Evolutionary conservation across 1,284 basidiomycete species (phyloP).

Genomic region (Ganoderma lucidum): DNA sequence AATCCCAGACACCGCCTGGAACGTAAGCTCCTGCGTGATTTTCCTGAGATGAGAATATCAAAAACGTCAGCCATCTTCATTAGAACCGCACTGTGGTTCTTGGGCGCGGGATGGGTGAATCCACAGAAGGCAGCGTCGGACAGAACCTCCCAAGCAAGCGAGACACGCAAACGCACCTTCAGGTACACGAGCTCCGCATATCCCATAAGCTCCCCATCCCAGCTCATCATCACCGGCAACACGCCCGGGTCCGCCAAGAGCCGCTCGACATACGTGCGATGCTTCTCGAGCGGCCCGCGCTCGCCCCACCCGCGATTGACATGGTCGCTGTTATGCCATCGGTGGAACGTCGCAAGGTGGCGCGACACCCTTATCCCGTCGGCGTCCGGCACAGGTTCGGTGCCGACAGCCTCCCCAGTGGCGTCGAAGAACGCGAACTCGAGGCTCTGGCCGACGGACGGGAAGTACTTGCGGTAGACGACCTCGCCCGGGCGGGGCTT

Average conservation of each 20-base stretch:
- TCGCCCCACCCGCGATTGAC: slow-evolving; percentile 62
- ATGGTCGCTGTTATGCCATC: slow-evolving; percentile 61
- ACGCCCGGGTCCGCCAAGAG: slow-evolving; percentile 52
- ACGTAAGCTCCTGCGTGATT: slow-evolving; percentile 53
- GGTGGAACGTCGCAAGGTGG: slow-evolving; percentile 57
- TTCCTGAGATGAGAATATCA: slow-evolving; percentile 40
- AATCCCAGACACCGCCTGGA: slow-evolving; percentile 51
- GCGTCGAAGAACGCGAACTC: slow-evolving; percentile 55
- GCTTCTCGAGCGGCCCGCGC: slow-evolving; percentile 55
- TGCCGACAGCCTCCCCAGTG: slow-evolving; percentile 37
- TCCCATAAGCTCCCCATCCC: slow-evolving; percentile 62
- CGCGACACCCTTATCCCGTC: slow-evolving; percentile 35
- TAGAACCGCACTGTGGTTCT: neutral
- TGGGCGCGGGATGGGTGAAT: neutral
- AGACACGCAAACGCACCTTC: slow-evolving; percentile 45
- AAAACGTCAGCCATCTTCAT: neutral
- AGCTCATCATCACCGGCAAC: slow-evolving; percentile 56
- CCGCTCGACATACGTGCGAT: slow-evolving; percentile 52
- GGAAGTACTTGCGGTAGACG: slow-evolving; percentile 58
- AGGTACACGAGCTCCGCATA: slow-evolving; percentile 61
- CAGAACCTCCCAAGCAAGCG: neutral
- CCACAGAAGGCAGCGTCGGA: slow-evolving; percentile 1
- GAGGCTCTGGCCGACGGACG: slow-evolving; percentile 51
- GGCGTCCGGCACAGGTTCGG: slow-evolving; percentile 29
- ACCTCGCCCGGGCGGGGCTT: slow-evolving; percentile 56